These are phyloP conservation scores for Pseudopithomyces chartarum DNA, from an alignment of 2,329 filamentous ascomycete species.

Conservation along the genomic window DNA sequence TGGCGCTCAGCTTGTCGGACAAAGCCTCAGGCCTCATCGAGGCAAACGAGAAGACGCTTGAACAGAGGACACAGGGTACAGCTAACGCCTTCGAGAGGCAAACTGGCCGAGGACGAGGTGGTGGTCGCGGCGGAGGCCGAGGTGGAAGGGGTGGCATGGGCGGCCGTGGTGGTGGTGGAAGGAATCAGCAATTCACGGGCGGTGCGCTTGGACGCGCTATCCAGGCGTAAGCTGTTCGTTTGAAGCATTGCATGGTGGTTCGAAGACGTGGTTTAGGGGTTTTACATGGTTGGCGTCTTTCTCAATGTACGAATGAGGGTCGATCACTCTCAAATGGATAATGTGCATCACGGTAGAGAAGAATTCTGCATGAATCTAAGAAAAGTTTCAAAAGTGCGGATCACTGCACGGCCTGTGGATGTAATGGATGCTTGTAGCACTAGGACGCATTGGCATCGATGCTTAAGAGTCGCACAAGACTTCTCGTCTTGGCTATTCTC, in stretches of 20 bases:
- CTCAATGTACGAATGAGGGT: neutral
- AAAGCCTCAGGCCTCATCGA: conserved; percentile 97
- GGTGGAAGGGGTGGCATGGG: conserved; percentile 63
- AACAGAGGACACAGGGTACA: conserved; percentile 95
- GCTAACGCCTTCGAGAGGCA: conserved; percentile 94
- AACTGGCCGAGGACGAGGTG: conserved; percentile 69
- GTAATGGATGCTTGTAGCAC: too few relatives aligned
- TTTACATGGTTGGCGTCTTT: neutral
- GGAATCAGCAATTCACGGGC: conserved; percentile 80
- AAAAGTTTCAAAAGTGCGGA: too few relatives aligned
- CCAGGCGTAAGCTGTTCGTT: conserved; percentile 52
- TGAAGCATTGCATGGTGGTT: neutral
- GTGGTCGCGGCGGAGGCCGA: conserved; percentile 72
- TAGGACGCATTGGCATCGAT: too few relatives aligned
- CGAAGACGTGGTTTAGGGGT: neutral
- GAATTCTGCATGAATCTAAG: neutral
- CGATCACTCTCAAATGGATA: neutral
- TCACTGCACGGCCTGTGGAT: too few relatives aligned
- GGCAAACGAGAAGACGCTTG: conserved; percentile 94
- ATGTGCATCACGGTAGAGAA: neutral
- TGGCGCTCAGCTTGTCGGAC: conserved; percentile 91
- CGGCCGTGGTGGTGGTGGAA: conserved; percentile 70
- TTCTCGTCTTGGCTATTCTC: too few relatives aligned
- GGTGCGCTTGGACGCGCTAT: conserved; percentile 71
- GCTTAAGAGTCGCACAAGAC: too few relatives aligned